Percentiles rank a stretch among this genome's conserved stretches.
Evolutionary conservation across 163 green algal species (phyloP).

Genomic region (Scenedesmus sp.): DNA sequence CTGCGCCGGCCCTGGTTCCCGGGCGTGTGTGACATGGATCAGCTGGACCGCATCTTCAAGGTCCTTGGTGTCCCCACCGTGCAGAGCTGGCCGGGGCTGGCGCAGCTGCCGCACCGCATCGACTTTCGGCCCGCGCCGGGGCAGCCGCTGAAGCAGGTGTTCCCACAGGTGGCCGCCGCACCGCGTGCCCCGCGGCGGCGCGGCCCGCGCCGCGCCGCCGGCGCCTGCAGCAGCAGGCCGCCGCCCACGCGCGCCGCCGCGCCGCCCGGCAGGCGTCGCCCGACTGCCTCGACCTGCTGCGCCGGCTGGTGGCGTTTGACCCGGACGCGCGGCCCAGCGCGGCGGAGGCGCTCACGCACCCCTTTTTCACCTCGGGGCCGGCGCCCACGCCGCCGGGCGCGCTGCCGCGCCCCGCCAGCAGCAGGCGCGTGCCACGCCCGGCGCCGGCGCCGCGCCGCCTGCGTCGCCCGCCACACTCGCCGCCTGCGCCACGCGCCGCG

Average conservation of each 20-base stretch:
- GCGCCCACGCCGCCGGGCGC: neutral
- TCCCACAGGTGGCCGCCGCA: constrained; percentile 48
- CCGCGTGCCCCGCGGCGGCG: too few relatives aligned
- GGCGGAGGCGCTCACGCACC: constrained; percentile 54
- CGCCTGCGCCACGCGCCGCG: neutral
- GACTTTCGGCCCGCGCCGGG: constrained; percentile 68
- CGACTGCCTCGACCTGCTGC: constrained; percentile 85
- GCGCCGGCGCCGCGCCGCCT: too few relatives aligned
- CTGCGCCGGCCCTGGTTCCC: constrained; percentile 56
- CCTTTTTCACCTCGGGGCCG: constrained; percentile 54
- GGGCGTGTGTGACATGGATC: constrained; percentile 50
- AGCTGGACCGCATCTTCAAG: constrained; percentile 53
- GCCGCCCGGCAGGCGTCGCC: constrained; percentile 62
- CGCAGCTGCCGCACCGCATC: constrained; percentile 76
- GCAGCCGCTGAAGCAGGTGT: constrained; percentile 65
- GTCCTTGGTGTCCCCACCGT: constrained; percentile 52
- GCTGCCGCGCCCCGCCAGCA: constrained; percentile 3
- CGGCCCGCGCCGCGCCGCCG: too few relatives aligned
- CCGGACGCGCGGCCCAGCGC: constrained; percentile 65
- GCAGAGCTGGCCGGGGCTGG: constrained; percentile 59
- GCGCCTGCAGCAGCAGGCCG: too few relatives aligned
- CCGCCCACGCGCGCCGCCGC: too few relatives aligned
- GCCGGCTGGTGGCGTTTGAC: constrained; percentile 78
- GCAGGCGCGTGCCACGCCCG: constrained; percentile 18
- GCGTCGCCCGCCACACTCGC: neutral